A percentile compares a stretch with the other conserved stretches of the same genome.
Evolutionary conservation across 495 filamentous ascomycete genomes (phyloP).

Genomic region (Annulohypoxylon moriforme): DNA sequence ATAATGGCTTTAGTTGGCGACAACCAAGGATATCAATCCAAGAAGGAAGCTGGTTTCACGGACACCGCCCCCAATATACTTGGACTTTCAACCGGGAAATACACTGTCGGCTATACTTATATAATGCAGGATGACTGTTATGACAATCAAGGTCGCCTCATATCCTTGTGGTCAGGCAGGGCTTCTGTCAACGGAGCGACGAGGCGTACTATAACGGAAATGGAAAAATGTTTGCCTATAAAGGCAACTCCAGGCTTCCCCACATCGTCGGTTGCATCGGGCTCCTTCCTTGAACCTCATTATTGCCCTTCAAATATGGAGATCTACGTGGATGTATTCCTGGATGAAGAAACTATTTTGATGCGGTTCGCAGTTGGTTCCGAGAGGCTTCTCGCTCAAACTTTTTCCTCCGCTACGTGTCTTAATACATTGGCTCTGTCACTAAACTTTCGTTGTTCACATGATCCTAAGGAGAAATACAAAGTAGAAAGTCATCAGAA

Average conservation of each 20-base stretch:
- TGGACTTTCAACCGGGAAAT: not conserved
- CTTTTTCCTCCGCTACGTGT: not conserved
- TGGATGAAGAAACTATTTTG: not conserved
- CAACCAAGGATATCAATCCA: too few species aligned
- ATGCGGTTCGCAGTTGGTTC: not conserved
- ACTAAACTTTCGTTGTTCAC: not conserved
- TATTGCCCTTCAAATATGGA: not conserved
- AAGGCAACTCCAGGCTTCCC: not conserved
- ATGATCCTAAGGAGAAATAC: not conserved
- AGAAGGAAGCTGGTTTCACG: too few species aligned
- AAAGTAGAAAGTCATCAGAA: not conserved
- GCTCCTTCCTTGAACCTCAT: not conserved
- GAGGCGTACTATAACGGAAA: not conserved
- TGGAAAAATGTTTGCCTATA: too few species aligned
- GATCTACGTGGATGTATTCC: not conserved
- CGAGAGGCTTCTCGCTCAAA: not conserved
- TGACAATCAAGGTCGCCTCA: not conserved
- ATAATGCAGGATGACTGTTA: not conserved
- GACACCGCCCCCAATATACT: too few species aligned
- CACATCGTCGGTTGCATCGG: not conserved
- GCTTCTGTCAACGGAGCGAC: not conserved
- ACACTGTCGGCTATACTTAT: not conserved
- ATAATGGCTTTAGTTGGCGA: too few species aligned
- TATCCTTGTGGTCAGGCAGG: not conserved
- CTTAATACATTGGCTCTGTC: not conserved